A percentile compares a stretch with the other conserved stretches of the same genome.
Evolutionary conservation across 805 yeast species (phyloP).

Genomic region (Wickerhamomyces xylosicus): DNA sequence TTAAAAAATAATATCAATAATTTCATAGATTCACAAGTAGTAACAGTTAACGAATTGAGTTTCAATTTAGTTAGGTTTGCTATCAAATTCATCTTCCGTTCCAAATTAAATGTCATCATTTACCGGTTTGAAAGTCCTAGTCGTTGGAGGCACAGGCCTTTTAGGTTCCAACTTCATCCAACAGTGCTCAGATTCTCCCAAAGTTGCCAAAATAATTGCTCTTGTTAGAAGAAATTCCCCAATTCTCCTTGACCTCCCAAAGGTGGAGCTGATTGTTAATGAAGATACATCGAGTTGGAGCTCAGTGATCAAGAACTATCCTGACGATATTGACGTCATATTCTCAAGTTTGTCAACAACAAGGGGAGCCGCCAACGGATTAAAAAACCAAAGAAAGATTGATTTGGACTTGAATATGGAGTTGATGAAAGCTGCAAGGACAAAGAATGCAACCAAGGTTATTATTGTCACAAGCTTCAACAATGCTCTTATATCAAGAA

Average conservation of each 20-base stretch:
- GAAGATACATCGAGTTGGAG: constrained; percentile 42
- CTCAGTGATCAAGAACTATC: constrained; percentile 18
- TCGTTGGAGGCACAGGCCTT: constrained; percentile 16
- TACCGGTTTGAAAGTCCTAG: constrained; percentile 3
- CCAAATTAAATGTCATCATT: neutral
- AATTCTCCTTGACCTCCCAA: constrained; percentile 10
- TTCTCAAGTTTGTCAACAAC: constrained; percentile 71
- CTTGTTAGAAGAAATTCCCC: constrained; percentile 4
- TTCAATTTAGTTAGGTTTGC: too few species aligned
- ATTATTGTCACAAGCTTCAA: constrained; percentile 56
- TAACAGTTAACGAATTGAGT: too few species aligned
- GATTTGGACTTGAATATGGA: constrained; percentile 62
- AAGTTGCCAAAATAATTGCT: constrained; percentile 6
- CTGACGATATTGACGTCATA: constrained; percentile 20
- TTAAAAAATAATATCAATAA: too few species aligned
- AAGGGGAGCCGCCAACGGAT: constrained; percentile 52
- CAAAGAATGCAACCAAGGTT: constrained; percentile 48
- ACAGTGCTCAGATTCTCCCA: constrained; percentile 7
- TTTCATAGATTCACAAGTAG: too few species aligned
- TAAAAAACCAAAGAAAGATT: constrained; percentile 53
- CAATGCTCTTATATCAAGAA: constrained; percentile 37
- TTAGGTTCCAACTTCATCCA: constrained; percentile 11
- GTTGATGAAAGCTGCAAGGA: constrained; percentile 60
- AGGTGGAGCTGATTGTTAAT: constrained; percentile 32
- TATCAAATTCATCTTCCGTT: too few species aligned